Conservation (phyloP, 139 green algal species). For the Edaphochlamys debaryana region DNA sequence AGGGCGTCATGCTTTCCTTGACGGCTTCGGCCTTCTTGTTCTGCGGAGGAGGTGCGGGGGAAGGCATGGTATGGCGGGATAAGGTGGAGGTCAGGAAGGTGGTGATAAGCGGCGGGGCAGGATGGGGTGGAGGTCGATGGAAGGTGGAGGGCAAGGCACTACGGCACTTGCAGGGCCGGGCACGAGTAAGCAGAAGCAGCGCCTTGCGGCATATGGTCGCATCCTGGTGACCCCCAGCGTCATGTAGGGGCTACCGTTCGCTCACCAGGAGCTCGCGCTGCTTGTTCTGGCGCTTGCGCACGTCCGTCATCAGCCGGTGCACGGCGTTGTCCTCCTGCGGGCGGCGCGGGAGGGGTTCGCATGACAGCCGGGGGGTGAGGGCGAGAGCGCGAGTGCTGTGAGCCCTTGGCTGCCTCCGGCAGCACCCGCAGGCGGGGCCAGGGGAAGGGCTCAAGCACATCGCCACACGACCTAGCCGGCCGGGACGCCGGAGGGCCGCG, state of each 20-base stretch:
- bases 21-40: background rate
- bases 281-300: background rate
- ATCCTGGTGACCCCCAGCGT: too few species aligned
- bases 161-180: background rate
- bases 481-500: too few species aligned
- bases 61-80: background rate
- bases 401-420: too few species aligned
- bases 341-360: background rate
- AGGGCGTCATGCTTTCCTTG: constrained; percentile 11
- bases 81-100: background rate
- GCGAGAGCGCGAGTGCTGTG: too few species aligned
- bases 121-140: background rate
- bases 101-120: background rate
- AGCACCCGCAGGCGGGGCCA: too few species aligned
- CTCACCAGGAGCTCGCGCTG: constrained; percentile 3
- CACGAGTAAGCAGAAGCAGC: background rate
- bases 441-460: too few species aligned
- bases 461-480: too few species aligned
- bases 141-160: background rate
- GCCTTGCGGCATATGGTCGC: background rate
- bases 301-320: background rate
- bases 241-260: background rate
- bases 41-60: background rate
- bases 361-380: too few species aligned
- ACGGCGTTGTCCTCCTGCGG: background rate